These are phyloP conservation scores for Aaosphaeria pasadenensis DNA, from an alignment of 2,329 filamentous ascomycete genomes.

Conservation along the genomic window DNA sequence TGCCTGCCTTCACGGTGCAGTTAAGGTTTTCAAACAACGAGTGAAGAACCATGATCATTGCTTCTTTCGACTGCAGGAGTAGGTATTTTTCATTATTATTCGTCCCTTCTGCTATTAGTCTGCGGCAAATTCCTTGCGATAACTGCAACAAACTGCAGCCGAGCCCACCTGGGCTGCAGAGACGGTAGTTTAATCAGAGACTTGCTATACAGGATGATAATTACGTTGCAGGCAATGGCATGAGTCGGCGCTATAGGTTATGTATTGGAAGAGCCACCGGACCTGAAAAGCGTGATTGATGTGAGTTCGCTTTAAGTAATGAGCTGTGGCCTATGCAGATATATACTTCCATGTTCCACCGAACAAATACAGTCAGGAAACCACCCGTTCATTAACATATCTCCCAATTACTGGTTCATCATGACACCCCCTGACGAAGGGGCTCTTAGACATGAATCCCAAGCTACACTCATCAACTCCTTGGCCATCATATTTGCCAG, in stretches of 20 bases:
- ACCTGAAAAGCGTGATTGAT: not conserved
- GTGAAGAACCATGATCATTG: not conserved
- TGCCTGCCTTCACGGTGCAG: too few relatives aligned
- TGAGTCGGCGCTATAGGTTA: too few relatives aligned
- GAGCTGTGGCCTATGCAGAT: too few relatives aligned
- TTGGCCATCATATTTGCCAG: slow-evolving; percentile 7
- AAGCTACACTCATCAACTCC: slow-evolving; percentile 5
- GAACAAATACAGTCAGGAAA: too few relatives aligned
- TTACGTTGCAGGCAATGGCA: too few relatives aligned
- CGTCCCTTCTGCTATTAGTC: not conserved
- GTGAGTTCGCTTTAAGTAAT: too few relatives aligned
- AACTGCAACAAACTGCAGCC: not conserved
- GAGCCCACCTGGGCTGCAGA: too few relatives aligned
- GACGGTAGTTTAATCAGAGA: too few relatives aligned
- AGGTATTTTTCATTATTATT: not conserved
- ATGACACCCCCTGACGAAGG: slow-evolving; percentile 1
- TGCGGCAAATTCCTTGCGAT: not conserved
- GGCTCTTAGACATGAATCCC: slow-evolving; percentile 2
- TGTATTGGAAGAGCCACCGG: not conserved
- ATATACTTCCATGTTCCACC: too few relatives aligned
- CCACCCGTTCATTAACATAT: too few relatives aligned
- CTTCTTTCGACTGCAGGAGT: not conserved
- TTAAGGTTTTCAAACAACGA: too few relatives aligned
- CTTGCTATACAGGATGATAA: too few relatives aligned
- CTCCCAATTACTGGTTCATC: not conserved